Conservation (phyloP, 2,329 filamentous ascomycete genomes). For the Monascus ruber region DNA sequence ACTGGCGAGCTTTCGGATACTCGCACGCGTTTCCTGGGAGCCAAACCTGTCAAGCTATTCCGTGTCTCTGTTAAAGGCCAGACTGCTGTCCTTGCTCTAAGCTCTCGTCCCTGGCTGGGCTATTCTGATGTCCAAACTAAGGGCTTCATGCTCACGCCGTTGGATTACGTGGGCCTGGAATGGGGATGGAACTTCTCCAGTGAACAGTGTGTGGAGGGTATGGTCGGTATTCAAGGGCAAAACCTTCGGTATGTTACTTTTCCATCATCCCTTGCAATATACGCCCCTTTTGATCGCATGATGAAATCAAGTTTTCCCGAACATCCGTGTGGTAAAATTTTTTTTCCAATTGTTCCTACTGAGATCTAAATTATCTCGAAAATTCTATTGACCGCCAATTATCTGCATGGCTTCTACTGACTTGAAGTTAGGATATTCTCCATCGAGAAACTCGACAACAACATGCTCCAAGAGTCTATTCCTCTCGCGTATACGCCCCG, state of each 20-base stretch:
- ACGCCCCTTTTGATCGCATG: slow-evolving; percentile 27
- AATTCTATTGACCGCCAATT: background rate
- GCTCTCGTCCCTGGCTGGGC: slow-evolving; percentile 89
- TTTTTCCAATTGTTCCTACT: slow-evolving; percentile 94
- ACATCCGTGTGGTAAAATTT: slow-evolving; percentile 36
- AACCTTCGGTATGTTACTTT: slow-evolving; percentile 61
- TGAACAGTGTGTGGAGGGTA: slow-evolving; percentile 83
- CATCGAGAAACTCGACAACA: slow-evolving; percentile 74
- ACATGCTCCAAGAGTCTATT: slow-evolving; percentile 75
- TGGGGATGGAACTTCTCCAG: slow-evolving; percentile 97
- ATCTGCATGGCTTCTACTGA: slow-evolving; percentile 6
- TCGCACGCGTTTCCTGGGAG: slow-evolving; percentile 83
- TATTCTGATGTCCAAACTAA: slow-evolving; percentile 82
- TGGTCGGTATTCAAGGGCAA: slow-evolving; percentile 85
- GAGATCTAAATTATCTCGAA: slow-evolving; percentile 36
- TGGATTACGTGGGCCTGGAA: slow-evolving; percentile 79
- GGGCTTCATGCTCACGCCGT: slow-evolving; percentile 80
- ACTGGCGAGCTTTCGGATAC: slow-evolving; percentile 94
- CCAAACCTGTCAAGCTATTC: slow-evolving; percentile 81
- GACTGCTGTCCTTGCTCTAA: slow-evolving; percentile 76
- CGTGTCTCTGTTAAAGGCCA: slow-evolving; percentile 79
- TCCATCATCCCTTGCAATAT: slow-evolving; percentile 7
- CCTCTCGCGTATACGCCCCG: slow-evolving; percentile 83
- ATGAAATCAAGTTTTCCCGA: slow-evolving; percentile 30
- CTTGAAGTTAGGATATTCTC: slow-evolving; percentile 61